A percentile compares a stretch with the other conserved stretches of the same genome.
These are phyloP conservation scores for Malus hybrid DNA, from an alignment of 331 rosid species.

Conservation along the genomic window DNA sequence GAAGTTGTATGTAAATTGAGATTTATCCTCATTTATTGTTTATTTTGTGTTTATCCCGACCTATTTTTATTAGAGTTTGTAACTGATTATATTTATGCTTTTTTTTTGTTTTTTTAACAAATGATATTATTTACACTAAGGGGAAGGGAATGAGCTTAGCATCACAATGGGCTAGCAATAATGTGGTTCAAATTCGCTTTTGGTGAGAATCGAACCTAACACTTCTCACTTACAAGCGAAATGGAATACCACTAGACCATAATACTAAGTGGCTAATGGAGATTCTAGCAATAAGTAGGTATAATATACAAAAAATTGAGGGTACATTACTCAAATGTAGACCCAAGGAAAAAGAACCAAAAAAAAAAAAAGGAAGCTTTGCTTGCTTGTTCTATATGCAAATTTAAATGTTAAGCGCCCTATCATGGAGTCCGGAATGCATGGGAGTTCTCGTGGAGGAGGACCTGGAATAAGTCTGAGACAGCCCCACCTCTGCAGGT, in stretches of 20 bases:
- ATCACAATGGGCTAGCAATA: too few relatives aligned
- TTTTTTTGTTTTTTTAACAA: too few relatives aligned
- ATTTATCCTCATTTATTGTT: too few relatives aligned
- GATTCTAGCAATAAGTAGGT: neutral
- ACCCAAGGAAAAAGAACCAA: neutral
- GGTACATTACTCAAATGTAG: constrained; percentile 17
- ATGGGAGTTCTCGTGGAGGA: neutral
- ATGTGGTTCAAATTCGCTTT: too few relatives aligned
- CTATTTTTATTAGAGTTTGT: neutral
- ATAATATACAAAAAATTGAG: too few relatives aligned
- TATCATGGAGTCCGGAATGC: neutral
- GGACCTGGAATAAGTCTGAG: neutral
- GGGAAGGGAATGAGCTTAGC: fast-evolving
- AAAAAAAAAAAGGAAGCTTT: neutral
- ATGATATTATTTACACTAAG: too few relatives aligned
- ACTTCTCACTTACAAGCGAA: too few relatives aligned
- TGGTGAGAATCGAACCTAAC: too few relatives aligned
- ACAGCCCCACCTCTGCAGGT: neutral
- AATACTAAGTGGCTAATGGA: too few relatives aligned
- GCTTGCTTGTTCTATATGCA: neutral
- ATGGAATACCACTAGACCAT: too few relatives aligned
- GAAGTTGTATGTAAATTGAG: too few relatives aligned
- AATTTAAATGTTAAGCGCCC: neutral
- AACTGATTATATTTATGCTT: neutral
- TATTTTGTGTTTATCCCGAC: neutral